phyloP scores from a whole-genome alignment of 1,139 yeast genomes.

The Yamadazyma blattariae region DNA sequence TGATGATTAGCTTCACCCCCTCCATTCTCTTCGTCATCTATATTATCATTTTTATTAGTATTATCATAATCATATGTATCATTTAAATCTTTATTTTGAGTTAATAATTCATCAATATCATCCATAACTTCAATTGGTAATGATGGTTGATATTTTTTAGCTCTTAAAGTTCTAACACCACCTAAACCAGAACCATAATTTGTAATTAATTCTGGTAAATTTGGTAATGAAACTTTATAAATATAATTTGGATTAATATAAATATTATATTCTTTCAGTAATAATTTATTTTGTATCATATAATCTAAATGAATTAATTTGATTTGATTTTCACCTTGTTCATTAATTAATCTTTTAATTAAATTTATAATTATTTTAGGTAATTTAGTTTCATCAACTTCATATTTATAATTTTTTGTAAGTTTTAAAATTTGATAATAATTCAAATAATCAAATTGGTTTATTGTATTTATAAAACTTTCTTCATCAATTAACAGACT shows the following conservation, averaged over 20 bases:
- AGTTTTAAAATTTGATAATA: constrained; percentile 70
- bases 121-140: constrained; percentile 61
- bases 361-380: constrained; percentile 44
- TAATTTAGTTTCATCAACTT: constrained; percentile 69
- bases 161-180: constrained; percentile 43
- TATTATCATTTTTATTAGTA: constrained; percentile 15
- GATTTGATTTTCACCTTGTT: constrained; percentile 41
- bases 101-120: constrained; percentile 55
- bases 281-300: constrained; percentile 42
- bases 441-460: constrained; percentile 57
- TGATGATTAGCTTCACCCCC: constrained; percentile 25
- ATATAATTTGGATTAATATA: constrained; percentile 49
- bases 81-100: constrained; percentile 29
- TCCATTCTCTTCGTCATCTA: constrained; percentile 26
- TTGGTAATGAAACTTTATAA: constrained; percentile 57
- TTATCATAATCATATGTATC: constrained; percentile 39
- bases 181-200: constrained; percentile 64
- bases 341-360: constrained; percentile 30
- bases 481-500: constrained; percentile 57
- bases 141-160: constrained; percentile 58
- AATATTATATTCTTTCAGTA: constrained; percentile 40
- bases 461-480: constrained; percentile 55
- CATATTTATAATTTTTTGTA: constrained; percentile 77
- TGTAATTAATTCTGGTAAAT: constrained; percentile 54
- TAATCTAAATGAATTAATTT: constrained; percentile 33